Evolutionary conservation across 768 basidiomycete species (phyloP).

Genomic region (Cystofilobasidium bisporidii): DNA sequence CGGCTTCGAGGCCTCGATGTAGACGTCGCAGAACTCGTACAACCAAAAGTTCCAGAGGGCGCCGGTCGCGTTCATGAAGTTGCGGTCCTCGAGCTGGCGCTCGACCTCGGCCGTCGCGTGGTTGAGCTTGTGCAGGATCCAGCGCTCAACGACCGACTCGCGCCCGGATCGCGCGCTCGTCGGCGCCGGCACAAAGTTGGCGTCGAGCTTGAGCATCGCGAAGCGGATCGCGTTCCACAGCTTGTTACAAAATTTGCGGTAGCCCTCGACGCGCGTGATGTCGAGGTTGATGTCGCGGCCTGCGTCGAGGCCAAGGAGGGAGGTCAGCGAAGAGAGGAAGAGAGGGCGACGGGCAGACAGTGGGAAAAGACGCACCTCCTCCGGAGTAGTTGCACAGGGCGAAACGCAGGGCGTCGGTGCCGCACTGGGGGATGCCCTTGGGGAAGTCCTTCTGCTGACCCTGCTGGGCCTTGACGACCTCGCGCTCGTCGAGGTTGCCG

Average conservation of each 20-base stretch:
- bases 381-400: slow-evolving; percentile 88
- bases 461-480: slow-evolving; percentile 76
- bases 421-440: slow-evolving; percentile 97
- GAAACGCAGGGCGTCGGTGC: slow-evolving; percentile 90
- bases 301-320: too few relatives aligned
- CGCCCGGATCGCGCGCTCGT: slow-evolving; percentile 66
- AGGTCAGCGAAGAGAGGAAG: too few relatives aligned
- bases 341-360: slow-evolving; percentile 65
- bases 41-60: slow-evolving; percentile 89
- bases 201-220: slow-evolving; percentile 91
- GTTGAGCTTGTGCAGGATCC: slow-evolving; percentile 93
- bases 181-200: slow-evolving; percentile 64
- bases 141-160: slow-evolving; percentile 84
- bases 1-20: slow-evolving; percentile 98
- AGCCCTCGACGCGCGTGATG: slow-evolving; percentile 89
- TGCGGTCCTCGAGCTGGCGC: slow-evolving; percentile 60
- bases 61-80: slow-evolving; percentile 86
- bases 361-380: slow-evolving; percentile 77
- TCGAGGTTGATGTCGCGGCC: slow-evolving; percentile 96
- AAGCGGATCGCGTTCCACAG: slow-evolving; percentile 99
- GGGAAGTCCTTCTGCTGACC: slow-evolving; percentile 99
- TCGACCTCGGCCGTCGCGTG: slow-evolving; percentile 68
- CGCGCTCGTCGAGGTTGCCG: slow-evolving; percentile 88
- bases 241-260: slow-evolving; percentile 99
- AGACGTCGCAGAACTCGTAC: slow-evolving; percentile 98